Evolutionary conservation across 768 basidiomycete species (phyloP).

Genomic region (Mrakia hoshinonis): DNA sequence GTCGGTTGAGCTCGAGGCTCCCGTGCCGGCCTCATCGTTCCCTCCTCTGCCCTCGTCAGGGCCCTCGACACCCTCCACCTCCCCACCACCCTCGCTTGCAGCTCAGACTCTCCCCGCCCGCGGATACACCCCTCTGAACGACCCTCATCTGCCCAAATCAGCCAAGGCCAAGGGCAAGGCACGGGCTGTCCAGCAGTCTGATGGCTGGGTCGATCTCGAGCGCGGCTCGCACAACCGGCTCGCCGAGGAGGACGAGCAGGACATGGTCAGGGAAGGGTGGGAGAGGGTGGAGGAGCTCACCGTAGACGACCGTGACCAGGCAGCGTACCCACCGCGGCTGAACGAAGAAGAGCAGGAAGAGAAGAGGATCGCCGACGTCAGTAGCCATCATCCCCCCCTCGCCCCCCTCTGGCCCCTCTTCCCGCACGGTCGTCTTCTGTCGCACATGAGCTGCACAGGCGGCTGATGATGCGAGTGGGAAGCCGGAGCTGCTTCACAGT

Average conservation of each 20-base stretch:
- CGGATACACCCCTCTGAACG: conserved; percentile 15
- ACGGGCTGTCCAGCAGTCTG: background rate
- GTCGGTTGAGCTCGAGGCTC: background rate
- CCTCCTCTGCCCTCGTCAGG: background rate
- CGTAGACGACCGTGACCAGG: background rate
- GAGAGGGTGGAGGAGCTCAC: conserved; percentile 9
- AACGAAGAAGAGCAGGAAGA: conserved; percentile 19
- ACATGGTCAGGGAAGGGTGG: conserved; percentile 9
- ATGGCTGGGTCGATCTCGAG: conserved; percentile 20
- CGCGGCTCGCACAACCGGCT: background rate
- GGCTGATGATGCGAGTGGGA: background rate
- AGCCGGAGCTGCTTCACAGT: too few species aligned
- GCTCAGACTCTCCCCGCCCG: background rate
- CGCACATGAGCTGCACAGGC: too few species aligned
- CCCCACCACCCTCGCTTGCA: background rate
- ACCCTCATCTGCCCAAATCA: conserved; percentile 1
- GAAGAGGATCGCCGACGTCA: conserved; percentile 18
- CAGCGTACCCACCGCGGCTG: background rate
- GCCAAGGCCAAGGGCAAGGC: conserved; percentile 23
- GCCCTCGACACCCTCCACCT: conserved; percentile 5
- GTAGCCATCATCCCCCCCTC: background rate
- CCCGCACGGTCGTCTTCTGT: background rate
- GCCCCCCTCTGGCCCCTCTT: background rate
- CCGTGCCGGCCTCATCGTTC: background rate
- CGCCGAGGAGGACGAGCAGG: background rate